phyloP scores from a whole-genome alignment of 306 rosid species.

The Quercus agrifolia region DNA sequence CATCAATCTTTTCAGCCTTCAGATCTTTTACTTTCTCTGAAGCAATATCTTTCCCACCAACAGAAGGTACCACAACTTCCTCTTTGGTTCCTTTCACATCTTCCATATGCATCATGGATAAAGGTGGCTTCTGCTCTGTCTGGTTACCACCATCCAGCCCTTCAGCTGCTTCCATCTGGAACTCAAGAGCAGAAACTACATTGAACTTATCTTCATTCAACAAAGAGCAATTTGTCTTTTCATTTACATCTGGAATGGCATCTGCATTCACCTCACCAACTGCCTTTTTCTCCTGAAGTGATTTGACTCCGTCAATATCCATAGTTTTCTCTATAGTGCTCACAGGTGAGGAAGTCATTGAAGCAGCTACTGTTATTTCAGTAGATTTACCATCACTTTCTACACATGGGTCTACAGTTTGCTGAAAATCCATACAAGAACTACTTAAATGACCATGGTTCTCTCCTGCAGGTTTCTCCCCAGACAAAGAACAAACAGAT shows the following conservation, averaged over 20 bases:
- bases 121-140: conserved; percentile 22
- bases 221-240: conserved; percentile 12
- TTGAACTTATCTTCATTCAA: conserved; percentile 23
- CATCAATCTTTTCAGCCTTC: conserved; percentile 25
- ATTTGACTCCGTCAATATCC: conserved; percentile 22
- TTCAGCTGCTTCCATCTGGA: conserved; percentile 32
- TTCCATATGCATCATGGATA: not conserved
- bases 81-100: not conserved
- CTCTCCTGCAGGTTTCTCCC: conserved; percentile 16
- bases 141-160: not conserved
- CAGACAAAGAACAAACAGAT: not conserved
- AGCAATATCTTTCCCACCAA: not conserved
- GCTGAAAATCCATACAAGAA: conserved; percentile 25
- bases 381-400: conserved; percentile 27
- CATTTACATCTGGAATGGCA: conserved; percentile 21
- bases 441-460: conserved; percentile 14
- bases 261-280: conserved; percentile 20
- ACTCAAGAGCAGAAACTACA: conserved; percentile 22
- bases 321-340: conserved; percentile 19
- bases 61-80: not conserved
- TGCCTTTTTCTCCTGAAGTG: conserved; percentile 17
- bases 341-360: conserved; percentile 11
- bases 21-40: not conserved
- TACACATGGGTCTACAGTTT: conserved; percentile 17
- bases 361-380: conserved; percentile 23